These are phyloP conservation scores for Sordaria brevicollis DNA, from an alignment of 495 filamentous ascomycete species.

Conservation along the genomic window DNA sequence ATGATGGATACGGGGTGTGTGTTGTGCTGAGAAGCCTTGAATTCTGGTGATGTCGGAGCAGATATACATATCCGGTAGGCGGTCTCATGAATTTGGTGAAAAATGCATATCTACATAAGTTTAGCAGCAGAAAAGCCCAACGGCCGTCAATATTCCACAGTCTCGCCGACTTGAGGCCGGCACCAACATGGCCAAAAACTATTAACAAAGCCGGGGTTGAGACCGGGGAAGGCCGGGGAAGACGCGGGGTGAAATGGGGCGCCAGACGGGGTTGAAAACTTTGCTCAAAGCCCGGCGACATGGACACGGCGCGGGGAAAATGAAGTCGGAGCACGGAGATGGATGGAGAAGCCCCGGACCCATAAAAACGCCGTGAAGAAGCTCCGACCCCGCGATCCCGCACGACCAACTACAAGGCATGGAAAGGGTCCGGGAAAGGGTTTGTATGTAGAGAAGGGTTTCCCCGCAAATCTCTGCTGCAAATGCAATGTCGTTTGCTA, in stretches of 20 bases:
- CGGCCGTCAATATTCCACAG: background rate
- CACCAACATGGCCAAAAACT: background rate
- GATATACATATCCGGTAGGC: background rate
- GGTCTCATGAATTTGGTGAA: background rate
- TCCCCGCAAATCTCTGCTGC: background rate
- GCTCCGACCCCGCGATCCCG: background rate
- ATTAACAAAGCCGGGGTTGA: background rate
- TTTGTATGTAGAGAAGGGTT: background rate
- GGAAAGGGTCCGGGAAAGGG: background rate
- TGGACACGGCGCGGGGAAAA: background rate
- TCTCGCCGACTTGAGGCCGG: background rate
- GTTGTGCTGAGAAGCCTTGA: background rate
- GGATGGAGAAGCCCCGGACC: background rate
- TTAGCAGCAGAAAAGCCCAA: background rate
- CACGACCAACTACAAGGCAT: background rate
- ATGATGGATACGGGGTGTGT: background rate
- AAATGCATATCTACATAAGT: background rate
- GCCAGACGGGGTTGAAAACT: background rate
- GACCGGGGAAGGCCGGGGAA: background rate
- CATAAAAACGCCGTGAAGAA: background rate
- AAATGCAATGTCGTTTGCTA: background rate
- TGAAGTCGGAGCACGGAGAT: background rate
- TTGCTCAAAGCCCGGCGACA: background rate
- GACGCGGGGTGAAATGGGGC: no score
- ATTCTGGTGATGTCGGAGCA: background rate